Base-by-base conservation (phyloP, 2,329 filamentous ascomycete species). In the Pseudophaeomoniella oleicola region DNA sequence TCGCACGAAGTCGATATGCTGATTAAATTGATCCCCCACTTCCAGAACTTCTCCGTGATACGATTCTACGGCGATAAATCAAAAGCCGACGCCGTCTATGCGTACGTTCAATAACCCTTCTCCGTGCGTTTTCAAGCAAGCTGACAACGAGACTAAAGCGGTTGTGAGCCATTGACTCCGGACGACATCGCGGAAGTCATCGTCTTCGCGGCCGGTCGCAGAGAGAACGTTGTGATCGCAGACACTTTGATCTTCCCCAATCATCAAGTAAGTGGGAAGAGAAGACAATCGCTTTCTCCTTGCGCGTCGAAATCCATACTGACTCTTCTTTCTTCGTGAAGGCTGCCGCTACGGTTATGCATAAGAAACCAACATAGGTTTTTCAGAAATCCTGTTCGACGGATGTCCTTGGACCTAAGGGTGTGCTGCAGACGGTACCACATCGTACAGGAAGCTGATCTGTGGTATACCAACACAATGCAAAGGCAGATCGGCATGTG, bases 131-230 rank as follows among this genome's bases (percentile, higher is more conserved):
- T n/a, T n/a, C n/a, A n/a, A n/a, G n/a, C n/a, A n/a, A n/a, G n/a
- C 9, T 12, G 14, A 32, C 9, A 16, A 17, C 14, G 4, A 12
- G 14, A 10, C 13, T 44, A 42, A 44, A 81, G 78, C 39, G 80
- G 78, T 36, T 78, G 73, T 46, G 81, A 92, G 46, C 86, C 87
- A 30, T 66, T 94, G 47, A 93, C 85, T 0, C 81, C 82, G 0
- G 83, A 90, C 35, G 87, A 94, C 52, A 86, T 94, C 51, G 87
- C 87, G 10, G 87, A 94, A 62, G 70, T 92, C 18, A 69, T 94
- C 19, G 86, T 94, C 5, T 94, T 94, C 53, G 70, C 81, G 2
- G 85, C 81, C 3, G 80, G 81, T 3, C 72, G 87, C 50, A 74
- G 80, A 47, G 84, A 94, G 62, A 94, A 94, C 54, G 84, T 94